Conservation (phyloP, 2,329 filamentous ascomycete genomes). For the Domatiomyces catenatus region DNA sequence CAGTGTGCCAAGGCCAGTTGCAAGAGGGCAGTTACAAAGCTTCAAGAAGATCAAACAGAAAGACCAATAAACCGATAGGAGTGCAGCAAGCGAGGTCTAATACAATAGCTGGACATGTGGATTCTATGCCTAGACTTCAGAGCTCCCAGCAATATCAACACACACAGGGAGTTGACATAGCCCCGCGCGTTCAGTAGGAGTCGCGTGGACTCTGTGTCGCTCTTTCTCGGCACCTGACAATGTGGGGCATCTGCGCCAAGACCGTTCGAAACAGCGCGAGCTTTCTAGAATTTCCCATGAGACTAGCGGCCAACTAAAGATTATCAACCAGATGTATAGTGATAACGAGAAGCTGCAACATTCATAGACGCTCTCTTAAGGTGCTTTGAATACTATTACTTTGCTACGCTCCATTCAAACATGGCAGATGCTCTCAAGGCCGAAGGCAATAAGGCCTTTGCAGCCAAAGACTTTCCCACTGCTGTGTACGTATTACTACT, state of each 20-base stretch:
- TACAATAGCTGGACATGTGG: too few species aligned
- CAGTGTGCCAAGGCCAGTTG: too few species aligned
- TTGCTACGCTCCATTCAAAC: slow-evolving; percentile 11
- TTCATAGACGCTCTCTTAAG: not conserved
- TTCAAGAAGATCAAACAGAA: too few species aligned
- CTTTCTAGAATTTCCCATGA: not conserved
- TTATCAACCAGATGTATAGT: not conserved
- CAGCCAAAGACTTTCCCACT: slow-evolving; percentile 89
- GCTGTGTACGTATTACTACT: slow-evolving; percentile 57
- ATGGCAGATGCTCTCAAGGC: slow-evolving; percentile 81
- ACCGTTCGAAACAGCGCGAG: not conserved
- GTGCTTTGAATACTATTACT: not conserved
- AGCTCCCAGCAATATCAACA: too few species aligned
- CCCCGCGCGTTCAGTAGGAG: too few species aligned
- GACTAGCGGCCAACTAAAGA: not conserved
- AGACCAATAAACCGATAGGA: too few species aligned
- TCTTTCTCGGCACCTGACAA: not conserved
- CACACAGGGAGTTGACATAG: too few species aligned
- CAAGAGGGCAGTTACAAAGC: too few species aligned
- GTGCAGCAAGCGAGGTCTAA: too few species aligned
- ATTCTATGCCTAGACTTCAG: too few species aligned
- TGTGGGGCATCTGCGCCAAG: not conserved
- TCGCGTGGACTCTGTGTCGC: not conserved
- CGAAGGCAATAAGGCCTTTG: slow-evolving; percentile 96
- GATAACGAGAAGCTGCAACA: not conserved